Evolutionary conservation across 1,284 basidiomycete genomes (phyloP), one percentile per base, ranked within the genome.

Genomic region (Wolfiporia cocos): DNA sequence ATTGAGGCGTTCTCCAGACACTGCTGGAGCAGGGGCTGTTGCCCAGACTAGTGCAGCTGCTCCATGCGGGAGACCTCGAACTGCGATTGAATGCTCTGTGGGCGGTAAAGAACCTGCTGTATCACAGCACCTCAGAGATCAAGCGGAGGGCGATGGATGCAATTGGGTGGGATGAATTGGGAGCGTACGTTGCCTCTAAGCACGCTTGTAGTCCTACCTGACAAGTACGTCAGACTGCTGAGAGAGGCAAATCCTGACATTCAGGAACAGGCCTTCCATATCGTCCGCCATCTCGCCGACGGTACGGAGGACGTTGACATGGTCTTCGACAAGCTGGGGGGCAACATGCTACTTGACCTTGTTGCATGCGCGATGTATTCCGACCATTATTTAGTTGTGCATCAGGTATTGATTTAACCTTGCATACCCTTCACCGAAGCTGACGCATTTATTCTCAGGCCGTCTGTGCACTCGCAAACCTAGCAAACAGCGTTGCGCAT

Each of bases 51-150:
- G 74, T 81, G 22, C 65, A 74, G 32, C 64, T 91, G 3, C 63
- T 79, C 1, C 54, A 64, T 17, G 68, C 67, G 2, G 66, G 68
- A 0, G 78, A 88, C 48, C 66, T 73, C 11, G 69, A 71, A 1
- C 65, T 92, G 7, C 67, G 76, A 10, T 57, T 83, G 32, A 88
- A 81, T 49, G 78, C 84, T 0, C 58, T 92, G 10, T 92, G 90
- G 89, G 81, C 82, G 0, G 64, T 92, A 37, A 91, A 89, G 62
- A 93, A 92, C 55, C 54, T 89, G 15, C 56, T 87, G 4, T 75
- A 75, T 57, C 83, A 82, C 54, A 78, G 79, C 20, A 64, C 62
- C 2, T 63, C 69, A 17, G 67, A 71, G 33, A 73, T 76, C 34
- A 92, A 89, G 61, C 63, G 63, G 24, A 63, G 70, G 36, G 73